A percentile compares a stretch with the other conserved stretches of the same genome.
Conservation (phyloP, 768 basidiomycete genomes). For the Lactarius tabidus region DNA sequence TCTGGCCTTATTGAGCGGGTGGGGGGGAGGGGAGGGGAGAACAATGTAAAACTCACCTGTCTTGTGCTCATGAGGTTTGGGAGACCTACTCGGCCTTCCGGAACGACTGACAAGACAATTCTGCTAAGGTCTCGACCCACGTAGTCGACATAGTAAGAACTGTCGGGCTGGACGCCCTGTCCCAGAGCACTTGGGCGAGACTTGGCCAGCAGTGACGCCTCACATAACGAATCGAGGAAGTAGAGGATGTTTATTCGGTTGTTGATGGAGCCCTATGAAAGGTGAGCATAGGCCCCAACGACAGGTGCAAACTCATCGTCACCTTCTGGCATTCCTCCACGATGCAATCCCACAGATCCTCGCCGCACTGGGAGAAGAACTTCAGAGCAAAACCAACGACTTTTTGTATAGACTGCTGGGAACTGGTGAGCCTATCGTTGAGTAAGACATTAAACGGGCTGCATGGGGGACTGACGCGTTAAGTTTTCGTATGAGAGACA, state of each 20-base stretch:
- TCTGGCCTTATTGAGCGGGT: slow-evolving; percentile 41
- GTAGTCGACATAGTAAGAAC: slow-evolving; percentile 70
- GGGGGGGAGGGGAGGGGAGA: neutral
- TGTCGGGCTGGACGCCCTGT: slow-evolving; percentile 34
- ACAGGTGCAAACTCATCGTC: slow-evolving; percentile 8
- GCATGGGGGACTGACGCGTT: slow-evolving; percentile 52
- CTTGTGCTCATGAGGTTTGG: slow-evolving; percentile 84
- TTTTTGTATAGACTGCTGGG: slow-evolving; percentile 85
- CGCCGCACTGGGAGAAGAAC: slow-evolving; percentile 78
- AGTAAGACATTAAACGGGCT: slow-evolving; percentile 6
- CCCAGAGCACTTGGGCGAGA: slow-evolving; percentile 46
- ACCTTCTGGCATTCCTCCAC: slow-evolving; percentile 90
- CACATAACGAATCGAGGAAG: slow-evolving; percentile 85
- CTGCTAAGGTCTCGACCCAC: slow-evolving; percentile 72
- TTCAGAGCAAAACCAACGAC: slow-evolving; percentile 83
- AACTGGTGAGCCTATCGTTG: slow-evolving; percentile 44
- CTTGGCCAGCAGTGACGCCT: slow-evolving; percentile 66
- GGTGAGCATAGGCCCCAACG: neutral
- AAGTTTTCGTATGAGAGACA: slow-evolving; percentile 54
- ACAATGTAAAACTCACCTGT: slow-evolving; percentile 50
- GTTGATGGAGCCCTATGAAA: slow-evolving; percentile 64
- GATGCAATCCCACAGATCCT: slow-evolving; percentile 93
- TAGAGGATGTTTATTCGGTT: slow-evolving; percentile 92
- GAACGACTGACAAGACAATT: slow-evolving; percentile 84
- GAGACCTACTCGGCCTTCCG: slow-evolving; percentile 79